Evolutionary conservation across 768 basidiomycete genomes (phyloP).

Genomic region (Tricholoma sp.): DNA sequence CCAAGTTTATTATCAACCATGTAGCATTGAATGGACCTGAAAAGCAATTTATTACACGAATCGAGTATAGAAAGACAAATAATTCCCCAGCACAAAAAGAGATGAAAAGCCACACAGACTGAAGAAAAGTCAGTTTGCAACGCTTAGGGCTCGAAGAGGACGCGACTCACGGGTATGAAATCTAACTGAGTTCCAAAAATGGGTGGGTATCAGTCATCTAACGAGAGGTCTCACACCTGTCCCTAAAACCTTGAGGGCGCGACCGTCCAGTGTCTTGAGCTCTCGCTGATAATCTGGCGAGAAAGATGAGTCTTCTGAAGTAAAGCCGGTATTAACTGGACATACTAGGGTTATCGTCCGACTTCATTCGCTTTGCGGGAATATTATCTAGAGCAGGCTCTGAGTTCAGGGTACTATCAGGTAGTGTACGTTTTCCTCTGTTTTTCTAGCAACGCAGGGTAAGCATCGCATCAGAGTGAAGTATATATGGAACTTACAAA

Average conservation of each 20-base stretch:
- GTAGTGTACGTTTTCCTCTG: constrained; percentile 50
- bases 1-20: not conserved
- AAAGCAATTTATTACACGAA: constrained; percentile 10
- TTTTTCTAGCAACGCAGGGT: constrained; percentile 33
- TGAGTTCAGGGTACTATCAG: constrained; percentile 25
- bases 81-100: not conserved
- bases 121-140: not conserved
- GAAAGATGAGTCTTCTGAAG: not conserved
- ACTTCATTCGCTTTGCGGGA: constrained; percentile 36
- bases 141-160: not conserved
- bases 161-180: not conserved
- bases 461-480: not conserved
- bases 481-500: constrained; percentile 12
- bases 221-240: constrained; percentile 39
- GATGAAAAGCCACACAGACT: not conserved
- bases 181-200: not conserved
- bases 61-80: not conserved
- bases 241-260: constrained; percentile 39
- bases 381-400: constrained; percentile 26
- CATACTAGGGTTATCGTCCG: constrained; percentile 29
- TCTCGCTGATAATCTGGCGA: constrained; percentile 38
- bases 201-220: constrained; percentile 25
- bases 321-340: not conserved
- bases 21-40: not conserved
- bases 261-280: constrained; percentile 30